phyloP scores from a whole-genome alignment of 306 rosid genomes.

The Begonia loranthoides region DNA sequence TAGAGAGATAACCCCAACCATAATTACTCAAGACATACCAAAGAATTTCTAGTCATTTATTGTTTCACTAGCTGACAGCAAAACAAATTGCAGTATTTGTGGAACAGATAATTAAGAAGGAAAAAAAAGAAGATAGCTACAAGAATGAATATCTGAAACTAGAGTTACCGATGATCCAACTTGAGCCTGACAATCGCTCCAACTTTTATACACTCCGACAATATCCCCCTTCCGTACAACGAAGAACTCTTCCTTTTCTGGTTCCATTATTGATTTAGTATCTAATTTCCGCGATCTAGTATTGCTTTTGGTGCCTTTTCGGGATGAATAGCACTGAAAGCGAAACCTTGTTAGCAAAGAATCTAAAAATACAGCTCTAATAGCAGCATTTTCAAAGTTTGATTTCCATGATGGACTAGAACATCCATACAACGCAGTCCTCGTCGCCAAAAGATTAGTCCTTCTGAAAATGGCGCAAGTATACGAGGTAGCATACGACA shows the following conservation, averaged over 20 bases:
- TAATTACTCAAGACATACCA: background rate
- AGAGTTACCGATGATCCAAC: conserved; percentile 65
- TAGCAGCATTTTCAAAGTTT: conserved; percentile 1
- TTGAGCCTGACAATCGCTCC: conserved; percentile 68
- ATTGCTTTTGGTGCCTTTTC: conserved; percentile 19
- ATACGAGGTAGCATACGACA: conserved; percentile 34
- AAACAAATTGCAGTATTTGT: too few species aligned
- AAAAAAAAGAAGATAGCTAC: background rate
- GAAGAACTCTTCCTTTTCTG: conserved; percentile 51
- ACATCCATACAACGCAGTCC: conserved; percentile 14
- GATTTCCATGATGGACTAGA: conserved; percentile 18
- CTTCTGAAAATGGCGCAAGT: conserved; percentile 30
- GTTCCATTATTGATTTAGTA: conserved; percentile 29
- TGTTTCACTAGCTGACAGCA: too few species aligned
- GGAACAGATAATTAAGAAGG: background rate
- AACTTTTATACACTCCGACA: conserved; percentile 56
- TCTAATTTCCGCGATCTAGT: conserved; percentile 20
- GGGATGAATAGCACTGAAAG: conserved; percentile 44
- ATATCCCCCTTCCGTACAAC: conserved; percentile 82
- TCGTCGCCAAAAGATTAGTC: conserved; percentile 16
- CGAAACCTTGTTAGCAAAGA: conserved; percentile 16
- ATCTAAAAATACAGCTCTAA: conserved; percentile 18
- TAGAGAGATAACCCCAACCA: background rate
- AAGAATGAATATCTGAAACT: too few species aligned
- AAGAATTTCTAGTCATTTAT: too few species aligned